These are phyloP conservation scores for Penicillium daleae DNA, from an alignment of 495 filamentous ascomycete genomes.

Conservation along the genomic window DNA sequence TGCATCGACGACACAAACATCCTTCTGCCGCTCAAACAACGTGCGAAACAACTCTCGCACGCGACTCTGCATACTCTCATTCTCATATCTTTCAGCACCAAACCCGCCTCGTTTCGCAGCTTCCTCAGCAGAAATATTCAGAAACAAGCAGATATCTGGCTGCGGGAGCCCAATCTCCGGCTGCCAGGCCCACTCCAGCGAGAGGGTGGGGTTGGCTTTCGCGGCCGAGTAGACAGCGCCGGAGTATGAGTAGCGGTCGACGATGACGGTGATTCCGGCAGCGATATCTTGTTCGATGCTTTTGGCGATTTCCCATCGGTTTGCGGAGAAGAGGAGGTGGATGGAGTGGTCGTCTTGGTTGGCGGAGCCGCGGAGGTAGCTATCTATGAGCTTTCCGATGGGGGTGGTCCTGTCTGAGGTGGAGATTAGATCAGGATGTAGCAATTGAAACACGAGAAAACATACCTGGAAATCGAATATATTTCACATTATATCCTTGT, in stretches of 20 bases:
- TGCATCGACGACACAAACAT: slow-evolving; percentile 55
- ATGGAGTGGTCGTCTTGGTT: slow-evolving; percentile 90
- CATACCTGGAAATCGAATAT: slow-evolving; percentile 87
- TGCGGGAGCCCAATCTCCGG: slow-evolving; percentile 87
- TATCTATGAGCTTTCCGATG: slow-evolving; percentile 88
- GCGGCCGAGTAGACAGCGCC: slow-evolving; percentile 96
- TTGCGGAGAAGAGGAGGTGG: slow-evolving; percentile 93
- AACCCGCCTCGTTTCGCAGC: slow-evolving; percentile 80
- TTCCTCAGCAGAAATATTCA: slow-evolving; percentile 74
- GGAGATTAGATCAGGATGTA: slow-evolving; percentile 17
- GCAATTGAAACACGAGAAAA: neutral
- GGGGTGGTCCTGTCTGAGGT: slow-evolving; percentile 78
- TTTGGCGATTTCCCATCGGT: slow-evolving; percentile 86
- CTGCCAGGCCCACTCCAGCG: slow-evolving; percentile 75
- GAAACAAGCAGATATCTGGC: slow-evolving; percentile 86
- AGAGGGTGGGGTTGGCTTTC: slow-evolving; percentile 71
- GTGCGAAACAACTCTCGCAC: slow-evolving; percentile 74
- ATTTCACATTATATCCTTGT: slow-evolving; percentile 65
- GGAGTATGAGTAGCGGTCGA: slow-evolving; percentile 93
- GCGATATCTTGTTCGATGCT: slow-evolving; percentile 64
- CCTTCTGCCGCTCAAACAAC: slow-evolving; percentile 44
- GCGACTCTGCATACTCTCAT: slow-evolving; percentile 75
- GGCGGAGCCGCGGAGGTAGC: slow-evolving; percentile 74
- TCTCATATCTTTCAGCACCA: slow-evolving; percentile 89
- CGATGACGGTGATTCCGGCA: slow-evolving; percentile 72